phyloP scores from a whole-genome alignment of 192 early-diverging fungal species.

The Borealophlyctis nickersoniae region DNA sequence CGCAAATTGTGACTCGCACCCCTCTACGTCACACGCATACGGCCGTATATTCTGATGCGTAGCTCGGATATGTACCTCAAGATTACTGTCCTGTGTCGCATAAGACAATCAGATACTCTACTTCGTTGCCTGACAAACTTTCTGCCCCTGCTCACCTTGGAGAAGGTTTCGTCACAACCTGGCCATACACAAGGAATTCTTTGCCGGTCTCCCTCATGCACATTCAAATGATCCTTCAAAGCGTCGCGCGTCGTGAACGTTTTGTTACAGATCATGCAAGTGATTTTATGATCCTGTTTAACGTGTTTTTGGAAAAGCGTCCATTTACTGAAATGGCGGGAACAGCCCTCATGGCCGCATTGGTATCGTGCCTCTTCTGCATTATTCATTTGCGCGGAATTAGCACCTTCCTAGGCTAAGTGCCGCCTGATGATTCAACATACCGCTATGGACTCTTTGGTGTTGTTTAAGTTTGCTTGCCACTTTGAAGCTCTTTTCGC shows the following conservation, averaged over 20 bases:
- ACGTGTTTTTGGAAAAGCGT: constrained; percentile 16
- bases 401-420: no score
- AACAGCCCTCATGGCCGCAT: constrained; percentile 11
- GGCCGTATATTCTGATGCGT: constrained; percentile 10
- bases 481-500: constrained; percentile 10
- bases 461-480: constrained; percentile 19
- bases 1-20: constrained; percentile 9
- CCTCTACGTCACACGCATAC: constrained; percentile 13
- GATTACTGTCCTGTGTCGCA: constrained; percentile 1
- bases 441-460: constrained; percentile 7
- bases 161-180: constrained; percentile 18
- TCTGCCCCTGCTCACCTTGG: constrained; percentile 11
- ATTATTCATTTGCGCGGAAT: no score
- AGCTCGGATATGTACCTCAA: constrained; percentile 6
- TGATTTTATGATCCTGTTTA: constrained; percentile 15
- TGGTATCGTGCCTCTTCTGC: background rate
- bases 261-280: constrained; percentile 14
- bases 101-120: background rate
- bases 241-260: constrained; percentile 12
- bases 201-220: constrained; percentile 14
- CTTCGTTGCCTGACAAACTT: background rate
- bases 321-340: constrained; percentile 8
- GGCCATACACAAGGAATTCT: constrained; percentile 18
- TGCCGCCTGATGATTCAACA: no score
- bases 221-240: constrained; percentile 20